A percentile compares a stretch with the other conserved stretches of the same genome.
phyloP scores from a whole-genome alignment of 163 green algal species.

The Scenedesmus sp. region DNA sequence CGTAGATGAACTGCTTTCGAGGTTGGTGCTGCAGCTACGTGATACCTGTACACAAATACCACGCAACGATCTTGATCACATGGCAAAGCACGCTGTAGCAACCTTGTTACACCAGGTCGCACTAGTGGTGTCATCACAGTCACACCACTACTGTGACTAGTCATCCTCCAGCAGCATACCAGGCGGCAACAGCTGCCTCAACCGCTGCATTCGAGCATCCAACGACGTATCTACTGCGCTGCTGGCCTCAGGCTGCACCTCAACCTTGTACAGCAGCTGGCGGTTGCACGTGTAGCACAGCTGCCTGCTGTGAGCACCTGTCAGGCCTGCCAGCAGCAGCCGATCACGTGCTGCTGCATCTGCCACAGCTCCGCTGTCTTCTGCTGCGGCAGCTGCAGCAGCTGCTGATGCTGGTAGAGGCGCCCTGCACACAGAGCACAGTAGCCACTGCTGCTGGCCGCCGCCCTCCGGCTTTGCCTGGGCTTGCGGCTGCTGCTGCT shows the following conservation, averaged over 20 bases:
- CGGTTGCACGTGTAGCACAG: conserved; percentile 51
- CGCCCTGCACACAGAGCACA: not conserved
- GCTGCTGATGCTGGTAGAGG: not conserved
- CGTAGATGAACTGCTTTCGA: not conserved
- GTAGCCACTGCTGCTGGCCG: conserved; percentile 23
- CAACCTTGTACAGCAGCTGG: conserved; percentile 19
- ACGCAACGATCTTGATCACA: not conserved
- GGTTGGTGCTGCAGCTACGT: not conserved
- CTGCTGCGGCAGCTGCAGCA: conserved; percentile 10
- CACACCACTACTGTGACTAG: not conserved
- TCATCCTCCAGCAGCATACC: conserved; percentile 41
- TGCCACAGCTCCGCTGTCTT: not conserved
- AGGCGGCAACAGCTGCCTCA: conserved; percentile 40
- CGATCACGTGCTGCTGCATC: conserved; percentile 22
- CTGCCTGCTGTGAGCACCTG: not conserved
- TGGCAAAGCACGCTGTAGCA: not conserved
- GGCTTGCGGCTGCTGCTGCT: not conserved
- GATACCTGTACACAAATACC: not conserved
- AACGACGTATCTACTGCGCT: not conserved
- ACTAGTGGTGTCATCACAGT: not conserved
- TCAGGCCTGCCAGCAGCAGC: conserved; percentile 23
- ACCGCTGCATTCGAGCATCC: conserved; percentile 1
- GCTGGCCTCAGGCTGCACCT: not conserved
- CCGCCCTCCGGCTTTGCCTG: not conserved
- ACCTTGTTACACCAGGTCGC: not conserved